A percentile compares a stretch with the other conserved stretches of the same genome.
phyloP scores from a whole-genome alignment of 2,329 filamentous ascomycete genomes.

The Thielaviopsis punctulata region DNA sequence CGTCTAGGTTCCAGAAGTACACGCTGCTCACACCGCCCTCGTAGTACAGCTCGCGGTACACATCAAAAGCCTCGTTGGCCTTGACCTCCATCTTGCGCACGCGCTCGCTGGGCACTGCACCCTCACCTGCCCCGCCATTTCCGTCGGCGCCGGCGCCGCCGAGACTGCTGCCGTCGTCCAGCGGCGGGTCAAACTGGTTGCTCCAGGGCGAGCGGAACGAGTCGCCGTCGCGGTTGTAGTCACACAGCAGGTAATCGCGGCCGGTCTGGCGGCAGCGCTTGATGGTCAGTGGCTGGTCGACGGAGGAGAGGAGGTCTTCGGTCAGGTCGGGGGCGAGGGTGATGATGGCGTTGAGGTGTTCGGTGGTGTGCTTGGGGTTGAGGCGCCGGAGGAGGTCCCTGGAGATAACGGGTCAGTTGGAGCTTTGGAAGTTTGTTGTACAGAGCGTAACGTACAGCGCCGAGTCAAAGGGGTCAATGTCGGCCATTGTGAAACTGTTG shows the following conservation, averaged over 20 bases:
- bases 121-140: slow-evolving; percentile 50
- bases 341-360: slow-evolving; percentile 80
- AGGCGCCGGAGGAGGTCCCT: slow-evolving; percentile 97
- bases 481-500: slow-evolving; percentile 23
- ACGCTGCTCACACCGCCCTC: slow-evolving; percentile 92
- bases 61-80: slow-evolving; percentile 91
- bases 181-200: slow-evolving; percentile 89
- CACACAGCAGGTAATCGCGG: slow-evolving; percentile 92
- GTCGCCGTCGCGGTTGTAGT: slow-evolving; percentile 98
- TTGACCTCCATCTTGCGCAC: slow-evolving; percentile 86
- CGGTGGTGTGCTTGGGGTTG: slow-evolving; percentile 79
- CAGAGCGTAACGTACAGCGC: slow-evolving; percentile 41
- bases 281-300: slow-evolving; percentile 84
- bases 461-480: slow-evolving; percentile 54
- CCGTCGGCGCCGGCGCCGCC: slow-evolving; percentile 29
- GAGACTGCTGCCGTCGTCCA: slow-evolving; percentile 42
- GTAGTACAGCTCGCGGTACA: slow-evolving; percentile 92
- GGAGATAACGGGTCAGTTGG: not conserved
- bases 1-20: slow-evolving; percentile 96
- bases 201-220: slow-evolving; percentile 98
- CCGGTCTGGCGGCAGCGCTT: slow-evolving; percentile 75
- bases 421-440: not conserved
- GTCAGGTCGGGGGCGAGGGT: slow-evolving; percentile 77
- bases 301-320: slow-evolving; percentile 92
- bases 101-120: slow-evolving; percentile 74